Base-by-base conservation (phyloP, 2,329 filamentous ascomycete species). In the Bipolaris sorokiniana region DNA sequence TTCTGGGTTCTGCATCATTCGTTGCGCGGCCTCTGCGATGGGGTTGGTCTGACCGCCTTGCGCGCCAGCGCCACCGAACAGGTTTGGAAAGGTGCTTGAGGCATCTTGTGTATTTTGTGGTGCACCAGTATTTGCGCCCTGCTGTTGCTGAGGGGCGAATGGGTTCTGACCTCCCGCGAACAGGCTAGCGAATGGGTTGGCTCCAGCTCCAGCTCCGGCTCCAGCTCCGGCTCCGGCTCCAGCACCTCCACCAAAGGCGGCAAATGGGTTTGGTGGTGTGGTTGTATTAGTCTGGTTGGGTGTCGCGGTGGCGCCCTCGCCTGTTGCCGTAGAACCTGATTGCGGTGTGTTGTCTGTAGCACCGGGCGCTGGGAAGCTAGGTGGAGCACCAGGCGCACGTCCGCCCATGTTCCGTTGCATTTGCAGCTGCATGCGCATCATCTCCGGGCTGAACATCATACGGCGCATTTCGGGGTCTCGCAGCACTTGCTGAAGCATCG, bases 391-490 rank as follows among this genome's bases (percentile, higher is more conserved):
- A 81, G 53, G 69, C 7, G 67, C 57, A 22, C 45, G 42, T 81
- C 83, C 79, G 6, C 80, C 80, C 80, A 88, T 85, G 55, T 79
- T 77, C 58, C 90, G 84, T 73, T 93, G 90, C 87, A 98, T 89
- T 60, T 91, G 87, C 69, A 91, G 86, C 68, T 93, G 91, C 75
- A 90, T 88, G 56, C 92, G 84, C 63, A 99, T 86, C 67, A 92
- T 87, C 42, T 92, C 86, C 3, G 95, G 95, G 72, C 96, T 92
- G 61, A 92, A 94, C 84, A 99, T 89, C 90, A 98, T 95, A 49
- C 90, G 85, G 69, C 95, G 86, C 79, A 98, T 92, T 62, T 92
- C 86, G 0, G 93, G 93, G 22, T 93, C 95, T 59, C 92, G 88
- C 69, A 99, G 86, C 77, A 97, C 89, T 72, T 96, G 87, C 66